phyloP scores from a whole-genome alignment of 176 grass and related monocot genomes.

The Eleusine indica region DNA sequence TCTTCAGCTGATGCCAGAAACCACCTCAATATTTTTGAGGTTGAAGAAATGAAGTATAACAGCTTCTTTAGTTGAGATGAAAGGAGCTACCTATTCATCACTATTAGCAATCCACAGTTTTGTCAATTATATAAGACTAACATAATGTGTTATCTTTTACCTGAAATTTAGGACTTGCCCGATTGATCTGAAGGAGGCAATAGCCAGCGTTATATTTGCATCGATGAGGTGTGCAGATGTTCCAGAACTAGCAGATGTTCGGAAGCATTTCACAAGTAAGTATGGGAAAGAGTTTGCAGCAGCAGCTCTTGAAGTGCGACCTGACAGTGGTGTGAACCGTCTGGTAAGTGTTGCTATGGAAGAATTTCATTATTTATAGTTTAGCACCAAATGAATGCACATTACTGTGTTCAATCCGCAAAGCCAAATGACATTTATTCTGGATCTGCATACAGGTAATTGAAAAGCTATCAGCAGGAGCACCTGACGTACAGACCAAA shows the following conservation, averaged over 20 bases:
- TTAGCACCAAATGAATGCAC: background rate
- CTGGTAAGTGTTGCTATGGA: conserved; percentile 52
- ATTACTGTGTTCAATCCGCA: conserved; percentile 8
- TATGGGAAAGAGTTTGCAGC: conserved; percentile 91
- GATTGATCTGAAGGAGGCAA: conserved; percentile 93
- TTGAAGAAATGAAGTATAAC: background rate
- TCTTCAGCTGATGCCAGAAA: conserved; percentile 20
- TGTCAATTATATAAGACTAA: background rate
- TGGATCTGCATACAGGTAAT: conserved; percentile 62
- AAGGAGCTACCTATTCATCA: background rate
- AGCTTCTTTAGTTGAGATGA: conserved; percentile 1
- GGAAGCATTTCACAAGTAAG: conserved; percentile 84
- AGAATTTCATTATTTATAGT: background rate
- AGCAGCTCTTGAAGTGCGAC: conserved; percentile 88
- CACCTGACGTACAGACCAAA: conserved; percentile 84
- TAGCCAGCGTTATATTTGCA: conserved; percentile 95
- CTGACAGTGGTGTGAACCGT: conserved; percentile 77
- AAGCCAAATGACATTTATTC: background rate
- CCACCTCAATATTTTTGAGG: background rate
- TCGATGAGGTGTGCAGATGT: conserved; percentile 93
- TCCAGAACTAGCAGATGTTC: conserved; percentile 79
- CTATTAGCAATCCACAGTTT: conserved; percentile 13
- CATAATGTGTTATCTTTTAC: conserved; percentile 32
- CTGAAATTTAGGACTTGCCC: conserved; percentile 69
- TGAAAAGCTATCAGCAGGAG: conserved; percentile 86